These are phyloP conservation scores for Colletotrichum sublineola DNA, from an alignment of 2,329 filamentous ascomycete genomes.

Conservation along the genomic window DNA sequence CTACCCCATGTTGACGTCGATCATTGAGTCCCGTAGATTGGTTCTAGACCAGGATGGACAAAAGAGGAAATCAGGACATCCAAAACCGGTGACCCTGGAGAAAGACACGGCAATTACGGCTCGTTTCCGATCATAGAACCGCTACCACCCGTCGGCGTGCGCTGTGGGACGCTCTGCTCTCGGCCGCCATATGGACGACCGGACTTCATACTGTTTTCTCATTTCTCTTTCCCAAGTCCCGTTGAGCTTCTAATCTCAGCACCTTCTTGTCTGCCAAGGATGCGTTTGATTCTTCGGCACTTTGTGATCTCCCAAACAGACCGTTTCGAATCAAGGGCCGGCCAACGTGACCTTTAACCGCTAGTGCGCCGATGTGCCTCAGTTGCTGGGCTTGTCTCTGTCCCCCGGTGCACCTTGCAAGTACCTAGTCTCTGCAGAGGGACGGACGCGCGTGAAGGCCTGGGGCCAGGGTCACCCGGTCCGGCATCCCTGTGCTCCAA, in stretches of 20 bases:
- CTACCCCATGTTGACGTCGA: conserved; percentile 33
- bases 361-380: conserved; percentile 26
- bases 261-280: conserved; percentile 2
- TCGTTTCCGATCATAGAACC: conserved; percentile 33
- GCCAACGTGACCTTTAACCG: not conserved
- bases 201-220: conserved; percentile 13
- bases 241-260: conserved; percentile 19
- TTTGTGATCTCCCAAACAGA: conserved; percentile 20
- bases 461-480: conserved; percentile 18
- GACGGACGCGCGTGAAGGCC: not conserved
- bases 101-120: conserved; percentile 25
- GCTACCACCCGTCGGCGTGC: conserved; percentile 20
- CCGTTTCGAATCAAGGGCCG: conserved; percentile 10
- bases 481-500: conserved; percentile 14
- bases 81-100: not conserved
- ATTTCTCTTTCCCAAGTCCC: conserved; percentile 34
- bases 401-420: conserved; percentile 19
- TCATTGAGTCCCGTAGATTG: conserved; percentile 41
- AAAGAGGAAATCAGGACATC: conserved; percentile 30
- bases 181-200: conserved; percentile 17
- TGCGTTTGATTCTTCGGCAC: conserved; percentile 34
- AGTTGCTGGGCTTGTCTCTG: conserved; percentile 20
- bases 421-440: conserved; percentile 3
- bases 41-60: conserved; percentile 15
- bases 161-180: conserved; percentile 9